phyloP scores from a whole-genome alignment of 192 early-diverging fungal genomes.

The Kickxella alabastrina region DNA sequence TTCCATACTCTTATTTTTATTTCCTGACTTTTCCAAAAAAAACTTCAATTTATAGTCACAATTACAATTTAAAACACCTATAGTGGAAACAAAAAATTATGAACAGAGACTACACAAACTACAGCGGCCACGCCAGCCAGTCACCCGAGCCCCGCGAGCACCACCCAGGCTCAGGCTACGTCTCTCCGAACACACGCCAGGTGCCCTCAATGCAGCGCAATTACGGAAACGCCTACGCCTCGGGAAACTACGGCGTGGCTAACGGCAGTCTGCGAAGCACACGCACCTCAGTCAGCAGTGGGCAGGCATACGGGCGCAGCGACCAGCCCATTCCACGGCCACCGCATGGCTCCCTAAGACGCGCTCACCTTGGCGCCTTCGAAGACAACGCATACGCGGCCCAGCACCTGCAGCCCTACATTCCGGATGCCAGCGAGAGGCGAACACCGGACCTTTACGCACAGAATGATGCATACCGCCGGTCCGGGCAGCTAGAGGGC shows the following conservation, averaged over 20 bases:
- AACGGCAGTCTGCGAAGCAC: conserved; percentile 47
- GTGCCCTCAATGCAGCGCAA: neutral
- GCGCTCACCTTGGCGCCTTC: conserved; percentile 1
- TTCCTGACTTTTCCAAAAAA: no score
- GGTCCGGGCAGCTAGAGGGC: neutral
- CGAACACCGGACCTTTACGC: conserved; percentile 32
- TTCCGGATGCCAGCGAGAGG: conserved; percentile 29
- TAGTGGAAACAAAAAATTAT: no score
- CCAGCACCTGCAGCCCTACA: conserved; percentile 35
- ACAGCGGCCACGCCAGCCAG: conserved; percentile 12
- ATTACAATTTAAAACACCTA: no score
- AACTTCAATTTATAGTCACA: no score
- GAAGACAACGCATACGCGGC: neutral
- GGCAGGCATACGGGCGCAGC: no score
- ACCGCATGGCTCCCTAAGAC: conserved; percentile 3
- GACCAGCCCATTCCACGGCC: neutral
- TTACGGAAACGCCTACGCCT: neutral
- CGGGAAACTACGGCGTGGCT: neutral
- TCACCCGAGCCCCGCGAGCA: neutral
- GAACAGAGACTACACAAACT: conserved; percentile 19
- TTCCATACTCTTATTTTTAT: neutral
- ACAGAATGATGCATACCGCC: neutral
- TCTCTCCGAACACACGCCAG: neutral
- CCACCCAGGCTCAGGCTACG: neutral
- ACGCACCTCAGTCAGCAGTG: no score